These are phyloP conservation scores for Viridothelium virens DNA, from an alignment of 495 filamentous ascomycete species.

Conservation along the genomic window DNA sequence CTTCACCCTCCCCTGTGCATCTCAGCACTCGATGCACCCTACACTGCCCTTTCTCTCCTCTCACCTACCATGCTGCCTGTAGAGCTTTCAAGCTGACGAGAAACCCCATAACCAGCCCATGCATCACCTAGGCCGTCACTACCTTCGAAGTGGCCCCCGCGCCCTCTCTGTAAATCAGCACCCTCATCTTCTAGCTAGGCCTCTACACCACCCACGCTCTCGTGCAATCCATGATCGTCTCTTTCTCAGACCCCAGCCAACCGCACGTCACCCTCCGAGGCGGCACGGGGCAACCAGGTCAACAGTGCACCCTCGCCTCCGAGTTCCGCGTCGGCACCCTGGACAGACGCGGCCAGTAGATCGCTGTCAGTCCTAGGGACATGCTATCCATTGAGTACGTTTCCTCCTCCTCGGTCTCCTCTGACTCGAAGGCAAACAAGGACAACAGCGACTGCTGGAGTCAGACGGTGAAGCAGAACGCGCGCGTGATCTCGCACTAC, in stretches of 20 bases:
- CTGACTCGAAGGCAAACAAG: no score
- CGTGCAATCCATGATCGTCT: background rate
- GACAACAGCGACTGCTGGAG: background rate
- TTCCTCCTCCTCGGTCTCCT: no score
- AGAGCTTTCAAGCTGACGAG: background rate
- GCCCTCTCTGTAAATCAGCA: background rate
- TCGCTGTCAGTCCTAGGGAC: background rate
- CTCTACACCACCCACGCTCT: background rate
- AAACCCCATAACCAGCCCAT: background rate
- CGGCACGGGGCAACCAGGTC: background rate
- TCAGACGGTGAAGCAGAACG: background rate
- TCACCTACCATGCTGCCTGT: background rate
- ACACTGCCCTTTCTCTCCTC: background rate
- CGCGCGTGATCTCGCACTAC: background rate
- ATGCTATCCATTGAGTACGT: background rate
- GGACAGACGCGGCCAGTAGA: background rate
- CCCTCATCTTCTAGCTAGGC: conserved; percentile 3
- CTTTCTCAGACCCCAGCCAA: background rate
- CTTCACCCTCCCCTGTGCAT: background rate
- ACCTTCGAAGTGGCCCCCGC: background rate
- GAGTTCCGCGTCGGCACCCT: background rate
- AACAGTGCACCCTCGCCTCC: conserved; percentile 1
- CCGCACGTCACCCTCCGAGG: background rate
- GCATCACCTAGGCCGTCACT: conserved; percentile 3
- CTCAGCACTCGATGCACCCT: background rate